Evolutionary conservation across 495 filamentous ascomycete genomes (phyloP).

Genomic region (Astrothelium macrocarpum): DNA sequence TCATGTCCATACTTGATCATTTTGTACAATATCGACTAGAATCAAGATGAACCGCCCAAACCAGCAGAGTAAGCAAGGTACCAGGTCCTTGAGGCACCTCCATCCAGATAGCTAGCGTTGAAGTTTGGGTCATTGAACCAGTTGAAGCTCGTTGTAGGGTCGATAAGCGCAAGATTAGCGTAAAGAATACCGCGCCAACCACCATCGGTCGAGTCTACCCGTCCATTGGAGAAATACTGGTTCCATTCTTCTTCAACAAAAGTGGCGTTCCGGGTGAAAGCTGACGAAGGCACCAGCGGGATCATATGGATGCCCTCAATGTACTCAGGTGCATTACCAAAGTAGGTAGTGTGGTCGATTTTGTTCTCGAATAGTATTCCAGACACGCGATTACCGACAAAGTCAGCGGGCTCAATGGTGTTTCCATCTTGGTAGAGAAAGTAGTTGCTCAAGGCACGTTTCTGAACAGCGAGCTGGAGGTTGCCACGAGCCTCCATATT

Average conservation of each 20-base stretch:
- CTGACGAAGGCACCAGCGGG: slow-evolving; percentile 63
- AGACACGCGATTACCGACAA: slow-evolving; percentile 75
- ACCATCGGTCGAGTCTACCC: slow-evolving; percentile 50
- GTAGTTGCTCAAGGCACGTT: slow-evolving; percentile 63
- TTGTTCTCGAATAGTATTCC: slow-evolving; percentile 98
- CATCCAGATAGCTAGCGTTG: slow-evolving; percentile 65
- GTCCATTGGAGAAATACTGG: slow-evolving; percentile 55
- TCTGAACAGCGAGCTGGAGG: slow-evolving; percentile 68
- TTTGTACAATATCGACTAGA: not conserved
- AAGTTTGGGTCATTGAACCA: slow-evolving; percentile 66
- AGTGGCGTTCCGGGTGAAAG: slow-evolving; percentile 52
- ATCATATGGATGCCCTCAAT: slow-evolving; percentile 97
- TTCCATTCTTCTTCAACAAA: slow-evolving; percentile 87
- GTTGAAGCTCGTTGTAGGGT: slow-evolving; percentile 57
- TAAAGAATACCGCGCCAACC: slow-evolving; percentile 85
- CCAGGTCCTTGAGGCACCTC: slow-evolving; percentile 80
- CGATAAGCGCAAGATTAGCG: slow-evolving; percentile 68
- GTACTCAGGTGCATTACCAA: slow-evolving; percentile 69
- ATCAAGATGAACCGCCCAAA: slow-evolving; percentile 20
- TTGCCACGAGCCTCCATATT: slow-evolving; percentile 83
- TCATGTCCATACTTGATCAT: not conserved
- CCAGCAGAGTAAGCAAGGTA: slow-evolving; percentile 74
- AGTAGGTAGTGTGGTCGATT: slow-evolving; percentile 90
- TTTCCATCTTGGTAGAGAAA: slow-evolving; percentile 68
- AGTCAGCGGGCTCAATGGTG: slow-evolving; percentile 63